Evolutionary conservation across 148 eudicot species (phyloP), one percentile per base, ranked within the genome.

Genomic region (Oxyria digyna): DNA sequence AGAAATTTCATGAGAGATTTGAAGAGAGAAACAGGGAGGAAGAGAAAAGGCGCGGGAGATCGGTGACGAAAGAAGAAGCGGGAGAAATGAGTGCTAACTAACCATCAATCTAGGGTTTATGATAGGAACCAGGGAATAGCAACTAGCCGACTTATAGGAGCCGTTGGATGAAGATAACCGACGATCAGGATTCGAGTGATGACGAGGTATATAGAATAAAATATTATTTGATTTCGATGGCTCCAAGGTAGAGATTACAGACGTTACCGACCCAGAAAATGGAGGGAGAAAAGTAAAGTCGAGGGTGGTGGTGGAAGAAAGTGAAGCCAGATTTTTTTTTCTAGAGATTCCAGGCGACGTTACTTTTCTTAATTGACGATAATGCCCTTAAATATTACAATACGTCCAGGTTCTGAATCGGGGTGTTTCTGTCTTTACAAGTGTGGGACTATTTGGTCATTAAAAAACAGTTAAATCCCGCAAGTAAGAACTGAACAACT

Each of bases 31-130:
- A 2, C 7, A 18, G 67, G 17, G 40, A 42, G 41, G 62, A 74
- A 57, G 20, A 13, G 76, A 68, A 9, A 54, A 24, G 62, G 71
- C 27, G 54, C 69, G 43, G 64, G 62, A 76, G 65, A 54, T 71
- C 37, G 20, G 57, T 43, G 12, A 15, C 62, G 31, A 24, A 31
- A 52, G 62, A 52, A 24, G 23, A 35, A 24, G 62, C 62, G 62
- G 62, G 62, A 52, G 62, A 52, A 24, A 52, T 52, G 62, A 23
- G 62, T 8, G 15, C 62, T 54, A 70, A 67, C 57, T 32, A 17
- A 42, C 32, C 21, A 37, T 43, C 73, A 57, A 62, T 71, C 73
- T 83, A 83, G 87, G 87, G 87, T 83, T 83, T 83, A 81, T 76
- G 87, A 66, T 62, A 72, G 46, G 48, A 40, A 42, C 33, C 52